Conservation (phyloP, 345 rosid species). For the Eucalyptus curtisii region DNA sequence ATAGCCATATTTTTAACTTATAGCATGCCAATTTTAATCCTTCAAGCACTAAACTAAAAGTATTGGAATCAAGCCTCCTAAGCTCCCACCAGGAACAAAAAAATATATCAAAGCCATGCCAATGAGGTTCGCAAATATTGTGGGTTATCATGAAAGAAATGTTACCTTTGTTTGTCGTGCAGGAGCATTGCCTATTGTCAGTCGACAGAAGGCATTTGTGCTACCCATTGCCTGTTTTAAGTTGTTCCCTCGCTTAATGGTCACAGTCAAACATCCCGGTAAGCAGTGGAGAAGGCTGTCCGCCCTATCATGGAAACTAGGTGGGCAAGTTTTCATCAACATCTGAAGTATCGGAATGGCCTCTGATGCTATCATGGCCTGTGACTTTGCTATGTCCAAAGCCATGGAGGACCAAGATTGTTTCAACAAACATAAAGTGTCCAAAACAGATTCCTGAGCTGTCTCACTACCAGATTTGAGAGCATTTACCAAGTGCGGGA, state of each 20-base stretch:
- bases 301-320: constrained; percentile 76
- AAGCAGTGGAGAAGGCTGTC: constrained; percentile 80
- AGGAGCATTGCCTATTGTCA: constrained; percentile 80
- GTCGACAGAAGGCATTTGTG: constrained; percentile 74
- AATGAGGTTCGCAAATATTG: background rate
- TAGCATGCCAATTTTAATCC: background rate
- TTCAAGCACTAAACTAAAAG: background rate
- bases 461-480: constrained; percentile 70
- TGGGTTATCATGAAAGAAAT: background rate
- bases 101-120: background rate
- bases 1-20: background rate
- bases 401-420: constrained; percentile 80
- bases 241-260: constrained; percentile 69
- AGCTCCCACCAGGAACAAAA: background rate
- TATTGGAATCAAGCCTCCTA: background rate
- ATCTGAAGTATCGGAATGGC: constrained; percentile 72
- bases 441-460: constrained; percentile 66
- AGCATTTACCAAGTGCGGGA: constrained; percentile 74
- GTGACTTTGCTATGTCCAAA: constrained; percentile 68
- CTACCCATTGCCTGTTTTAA: constrained; percentile 72
- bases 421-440: constrained; percentile 62
- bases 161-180: constrained; percentile 78
- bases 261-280: constrained; percentile 83
- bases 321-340: constrained; percentile 79
- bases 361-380: constrained; percentile 78